Evolutionary conservation across 2,329 filamentous ascomycete genomes (phyloP).

Genomic region (Pestalotiopsis sp.): DNA sequence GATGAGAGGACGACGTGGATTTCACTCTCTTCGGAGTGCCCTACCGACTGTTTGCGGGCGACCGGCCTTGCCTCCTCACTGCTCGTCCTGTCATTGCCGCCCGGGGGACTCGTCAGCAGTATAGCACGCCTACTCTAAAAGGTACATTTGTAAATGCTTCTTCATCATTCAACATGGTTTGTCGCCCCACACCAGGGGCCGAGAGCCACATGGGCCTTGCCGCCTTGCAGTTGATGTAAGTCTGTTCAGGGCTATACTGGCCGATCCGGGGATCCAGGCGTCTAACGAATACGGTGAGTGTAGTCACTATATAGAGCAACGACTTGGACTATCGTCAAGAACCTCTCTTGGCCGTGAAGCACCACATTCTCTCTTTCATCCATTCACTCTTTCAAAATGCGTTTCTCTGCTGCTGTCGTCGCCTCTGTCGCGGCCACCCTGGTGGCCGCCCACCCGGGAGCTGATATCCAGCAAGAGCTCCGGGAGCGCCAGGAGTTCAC

Average conservation of each 20-base stretch:
- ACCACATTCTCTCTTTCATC: background rate
- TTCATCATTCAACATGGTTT: background rate
- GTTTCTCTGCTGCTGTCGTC: conserved; percentile 9
- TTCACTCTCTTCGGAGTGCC: background rate
- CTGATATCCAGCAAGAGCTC: conserved; percentile 2
- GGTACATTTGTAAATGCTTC: background rate
- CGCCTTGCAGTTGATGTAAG: background rate
- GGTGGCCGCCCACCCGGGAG: conserved; percentile 11
- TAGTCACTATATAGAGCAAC: background rate
- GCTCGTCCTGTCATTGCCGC: background rate
- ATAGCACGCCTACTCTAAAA: background rate
- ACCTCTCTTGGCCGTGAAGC: background rate
- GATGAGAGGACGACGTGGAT: background rate
- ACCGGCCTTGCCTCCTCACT: background rate
- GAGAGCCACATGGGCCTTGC: background rate
- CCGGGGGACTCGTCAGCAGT: conserved; percentile 1
- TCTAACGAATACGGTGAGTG: background rate
- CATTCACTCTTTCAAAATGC: conserved; percentile 1
- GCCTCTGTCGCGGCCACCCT: conserved; percentile 5
- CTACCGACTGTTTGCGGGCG: background rate
- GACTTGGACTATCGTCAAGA: background rate
- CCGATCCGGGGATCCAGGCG: background rate
- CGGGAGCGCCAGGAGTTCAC: conserved; percentile 5
- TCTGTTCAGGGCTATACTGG: background rate
- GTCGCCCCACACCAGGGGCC: background rate